Conservation (phyloP, 768 basidiomycete species). For the Kwoniella mangroviensis region DNA sequence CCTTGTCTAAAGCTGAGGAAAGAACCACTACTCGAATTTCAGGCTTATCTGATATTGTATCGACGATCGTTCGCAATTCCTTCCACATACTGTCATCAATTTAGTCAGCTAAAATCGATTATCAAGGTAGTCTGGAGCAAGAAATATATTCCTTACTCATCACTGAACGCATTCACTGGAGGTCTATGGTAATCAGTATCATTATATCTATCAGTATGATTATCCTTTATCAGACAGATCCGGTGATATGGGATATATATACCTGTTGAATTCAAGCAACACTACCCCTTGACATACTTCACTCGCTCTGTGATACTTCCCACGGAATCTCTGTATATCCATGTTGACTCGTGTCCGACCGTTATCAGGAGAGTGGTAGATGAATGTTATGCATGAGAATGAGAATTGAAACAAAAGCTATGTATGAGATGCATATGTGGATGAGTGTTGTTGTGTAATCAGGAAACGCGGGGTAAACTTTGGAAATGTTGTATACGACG, state of each 20-base stretch:
- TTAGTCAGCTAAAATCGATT: background rate
- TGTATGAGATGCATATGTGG: slow-evolving; percentile 1
- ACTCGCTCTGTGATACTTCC: slow-evolving; percentile 34
- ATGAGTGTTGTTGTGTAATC: slow-evolving; percentile 16
- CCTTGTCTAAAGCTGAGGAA: slow-evolving; percentile 70
- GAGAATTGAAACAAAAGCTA: background rate
- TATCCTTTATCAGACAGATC: too few species aligned
- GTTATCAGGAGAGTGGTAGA: too few species aligned
- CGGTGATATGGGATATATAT: background rate
- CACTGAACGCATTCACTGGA: slow-evolving; percentile 57
- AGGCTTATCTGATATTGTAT: slow-evolving; percentile 62
- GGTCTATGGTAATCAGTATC: slow-evolving; percentile 25
- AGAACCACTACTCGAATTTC: slow-evolving; percentile 75
- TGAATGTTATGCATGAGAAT: too few species aligned
- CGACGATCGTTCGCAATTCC: slow-evolving; percentile 70
- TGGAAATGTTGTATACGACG: background rate
- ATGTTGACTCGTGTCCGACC: slow-evolving; percentile 1
- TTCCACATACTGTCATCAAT: slow-evolving; percentile 68
- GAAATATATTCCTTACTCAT: slow-evolving; percentile 36
- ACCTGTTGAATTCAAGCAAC: slow-evolving; percentile 49
- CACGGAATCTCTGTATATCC: slow-evolving; percentile 19
- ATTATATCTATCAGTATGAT: background rate
- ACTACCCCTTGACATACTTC: slow-evolving; percentile 34
- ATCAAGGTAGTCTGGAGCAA: background rate
- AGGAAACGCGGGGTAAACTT: slow-evolving; percentile 18